phyloP scores from a whole-genome alignment of 257 asterid genomes.

The Solanum lycopersicoides region DNA sequence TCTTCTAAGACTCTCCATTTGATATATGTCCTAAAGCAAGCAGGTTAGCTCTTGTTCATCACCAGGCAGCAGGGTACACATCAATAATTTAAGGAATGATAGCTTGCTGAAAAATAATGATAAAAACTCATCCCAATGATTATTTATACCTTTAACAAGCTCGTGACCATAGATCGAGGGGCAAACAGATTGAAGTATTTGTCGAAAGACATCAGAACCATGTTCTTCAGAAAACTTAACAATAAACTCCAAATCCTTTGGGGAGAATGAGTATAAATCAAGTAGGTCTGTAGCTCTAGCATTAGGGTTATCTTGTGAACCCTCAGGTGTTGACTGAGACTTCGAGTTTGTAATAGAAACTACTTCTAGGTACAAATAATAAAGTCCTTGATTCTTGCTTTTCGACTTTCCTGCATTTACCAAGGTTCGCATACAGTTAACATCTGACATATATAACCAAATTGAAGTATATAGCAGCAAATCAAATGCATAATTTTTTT shows the following conservation, averaged over 20 bases:
- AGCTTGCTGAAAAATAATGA: background rate
- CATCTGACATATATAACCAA: background rate
- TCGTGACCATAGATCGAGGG: conserved; percentile 97
- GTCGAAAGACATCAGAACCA: conserved; percentile 71
- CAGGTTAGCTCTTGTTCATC: background rate
- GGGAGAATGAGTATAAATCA: conserved; percentile 74
- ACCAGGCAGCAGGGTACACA: background rate
- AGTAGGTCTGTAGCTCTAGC: conserved; percentile 43
- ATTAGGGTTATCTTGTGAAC: conserved; percentile 32
- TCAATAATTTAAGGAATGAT: background rate
- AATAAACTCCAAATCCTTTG: conserved; percentile 82
- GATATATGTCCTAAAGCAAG: background rate
- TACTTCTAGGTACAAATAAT: conserved; percentile 73
- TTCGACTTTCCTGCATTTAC: conserved; percentile 74
- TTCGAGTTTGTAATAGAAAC: conserved; percentile 75
- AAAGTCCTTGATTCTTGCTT: conserved; percentile 74
- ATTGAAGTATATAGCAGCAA: background rate
- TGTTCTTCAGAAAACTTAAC: conserved; percentile 87
- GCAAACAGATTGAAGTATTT: conserved; percentile 80
- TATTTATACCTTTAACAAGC: conserved; percentile 79
- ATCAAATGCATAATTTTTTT: background rate
- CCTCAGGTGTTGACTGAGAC: conserved; percentile 56
- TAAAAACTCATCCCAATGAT: background rate
- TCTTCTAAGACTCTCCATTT: background rate
- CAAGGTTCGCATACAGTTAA: background rate